Evolutionary conservation across 305 asterid species (phyloP).

Genomic region (Fraxinus platypoda): DNA sequence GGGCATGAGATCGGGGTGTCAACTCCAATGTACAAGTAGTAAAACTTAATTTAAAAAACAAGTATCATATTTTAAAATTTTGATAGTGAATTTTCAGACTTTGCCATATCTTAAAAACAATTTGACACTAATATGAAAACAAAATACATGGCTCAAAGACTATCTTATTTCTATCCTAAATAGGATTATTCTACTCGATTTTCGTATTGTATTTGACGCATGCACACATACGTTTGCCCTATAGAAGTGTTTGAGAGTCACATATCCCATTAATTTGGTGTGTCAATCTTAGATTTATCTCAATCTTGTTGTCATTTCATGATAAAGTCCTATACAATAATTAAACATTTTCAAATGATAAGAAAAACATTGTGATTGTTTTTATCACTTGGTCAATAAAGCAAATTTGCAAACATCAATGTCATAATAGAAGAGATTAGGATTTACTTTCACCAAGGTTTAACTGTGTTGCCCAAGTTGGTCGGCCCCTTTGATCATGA

Average conservation of each 20-base stretch:
- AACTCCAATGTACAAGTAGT: too few species aligned
- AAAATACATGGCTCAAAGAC: neutral
- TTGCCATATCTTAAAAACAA: neutral
- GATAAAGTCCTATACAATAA: neutral
- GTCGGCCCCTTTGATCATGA: neutral
- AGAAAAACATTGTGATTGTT: neutral
- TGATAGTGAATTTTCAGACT: neutral
- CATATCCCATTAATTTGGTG: neutral
- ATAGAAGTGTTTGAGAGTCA: neutral
- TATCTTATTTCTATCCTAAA: neutral
- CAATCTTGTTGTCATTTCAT: neutral
- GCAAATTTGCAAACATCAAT: neutral
- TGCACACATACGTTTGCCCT: neutral
- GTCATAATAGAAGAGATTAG: neutral
- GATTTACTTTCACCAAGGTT: neutral
- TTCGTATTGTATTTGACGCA: neutral
- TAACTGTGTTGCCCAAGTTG: neutral
- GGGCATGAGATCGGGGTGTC: neutral
- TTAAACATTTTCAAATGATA: neutral
- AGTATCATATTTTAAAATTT: neutral
- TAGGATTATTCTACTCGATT: neutral
- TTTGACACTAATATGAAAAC: neutral
- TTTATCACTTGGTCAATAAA: conserved; percentile 1
- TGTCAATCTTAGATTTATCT: neutral
- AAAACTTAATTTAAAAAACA: too few species aligned